phyloP scores from a whole-genome alignment of 1,284 basidiomycete genomes.

The Golubevia pallescens region DNA sequence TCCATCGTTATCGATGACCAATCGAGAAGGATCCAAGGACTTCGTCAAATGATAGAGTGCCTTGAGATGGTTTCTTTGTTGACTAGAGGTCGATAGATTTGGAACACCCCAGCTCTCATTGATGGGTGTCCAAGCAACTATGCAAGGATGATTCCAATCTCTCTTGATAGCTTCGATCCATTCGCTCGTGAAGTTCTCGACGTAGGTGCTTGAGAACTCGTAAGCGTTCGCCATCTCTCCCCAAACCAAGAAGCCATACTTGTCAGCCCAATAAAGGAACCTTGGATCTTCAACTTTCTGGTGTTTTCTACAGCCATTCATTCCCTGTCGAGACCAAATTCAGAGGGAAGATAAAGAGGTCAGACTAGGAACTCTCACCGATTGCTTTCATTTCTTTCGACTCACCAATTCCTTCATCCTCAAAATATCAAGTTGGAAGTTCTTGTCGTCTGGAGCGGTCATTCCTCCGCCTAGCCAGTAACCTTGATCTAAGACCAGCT shows the following conservation, averaged over 20 bases:
- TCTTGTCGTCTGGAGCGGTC: conserved; percentile 16
- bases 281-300: conserved; percentile 30
- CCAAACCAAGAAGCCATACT: conserved; percentile 35
- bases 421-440: conserved; percentile 21
- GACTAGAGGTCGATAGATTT: conserved; percentile 14
- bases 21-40: conserved; percentile 25
- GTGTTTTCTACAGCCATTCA: conserved; percentile 35
- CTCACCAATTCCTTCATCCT: conserved; percentile 24
- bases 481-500: conserved; percentile 35
- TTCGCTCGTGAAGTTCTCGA: conserved; percentile 27
- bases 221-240: conserved; percentile 40
- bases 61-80: conserved; percentile 22
- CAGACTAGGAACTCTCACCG: not conserved
- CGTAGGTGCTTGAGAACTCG: conserved; percentile 22
- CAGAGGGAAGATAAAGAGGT: not conserved
- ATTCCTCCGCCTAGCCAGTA: conserved; percentile 29
- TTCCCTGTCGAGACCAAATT: conserved; percentile 8
- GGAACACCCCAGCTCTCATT: conserved; percentile 37
- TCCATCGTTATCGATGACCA: conserved; percentile 32
- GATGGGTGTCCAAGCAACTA: conserved; percentile 35
- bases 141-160: conserved; percentile 34
- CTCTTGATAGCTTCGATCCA: conserved; percentile 32
- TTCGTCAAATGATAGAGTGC: conserved; percentile 32
- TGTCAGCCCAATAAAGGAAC: conserved; percentile 26
- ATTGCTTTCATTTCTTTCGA: not conserved